These are phyloP conservation scores for Trichocomaceae sp. DNA, from an alignment of 2,329 filamentous ascomycete genomes.

Conservation along the genomic window DNA sequence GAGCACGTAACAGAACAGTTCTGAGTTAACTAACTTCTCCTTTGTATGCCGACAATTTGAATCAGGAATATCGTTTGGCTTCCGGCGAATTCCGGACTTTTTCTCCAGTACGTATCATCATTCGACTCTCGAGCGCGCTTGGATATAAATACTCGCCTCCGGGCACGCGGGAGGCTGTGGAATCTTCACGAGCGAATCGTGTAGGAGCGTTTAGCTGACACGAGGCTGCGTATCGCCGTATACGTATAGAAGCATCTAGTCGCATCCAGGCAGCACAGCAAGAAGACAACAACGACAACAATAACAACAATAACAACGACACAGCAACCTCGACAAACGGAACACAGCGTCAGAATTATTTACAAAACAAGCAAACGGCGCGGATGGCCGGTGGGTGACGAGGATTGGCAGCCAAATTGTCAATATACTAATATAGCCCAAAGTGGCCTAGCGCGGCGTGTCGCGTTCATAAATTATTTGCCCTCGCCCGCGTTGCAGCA, in stretches of 20 bases:
- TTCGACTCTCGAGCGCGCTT: not conserved
- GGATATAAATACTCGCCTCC: not conserved
- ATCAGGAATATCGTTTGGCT: not conserved
- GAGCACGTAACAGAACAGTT: too few relatives aligned
- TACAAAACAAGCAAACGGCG: not conserved
- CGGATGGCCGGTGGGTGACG: slow-evolving; percentile 5
- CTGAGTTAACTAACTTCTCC: too few relatives aligned
- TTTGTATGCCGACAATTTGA: too few relatives aligned
- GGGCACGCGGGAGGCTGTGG: not conserved
- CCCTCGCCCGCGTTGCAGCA: slow-evolving; percentile 1
- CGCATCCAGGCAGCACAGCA: not conserved
- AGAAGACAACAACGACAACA: slow-evolving; percentile 19
- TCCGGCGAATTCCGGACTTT: slow-evolving; percentile 1
- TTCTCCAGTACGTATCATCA: not conserved
- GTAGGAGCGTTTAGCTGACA: slow-evolving; percentile 2
- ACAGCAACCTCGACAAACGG: too few relatives aligned
- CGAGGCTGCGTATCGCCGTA: slow-evolving; percentile 11
- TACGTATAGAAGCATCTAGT: too few relatives aligned
- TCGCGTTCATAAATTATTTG: slow-evolving; percentile 19
- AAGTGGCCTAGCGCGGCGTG: slow-evolving; percentile 19
- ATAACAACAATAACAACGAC: not conserved
- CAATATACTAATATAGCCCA: slow-evolving; percentile 13
- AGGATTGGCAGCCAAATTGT: too few relatives aligned
- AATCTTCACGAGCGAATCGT: slow-evolving; percentile 1
- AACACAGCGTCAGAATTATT: too few relatives aligned